Evolutionary conservation across 768 basidiomycete species (phyloP), one percentile per base, ranked within the genome.

Genomic region (Rhodotorula taiwanensis): DNA sequence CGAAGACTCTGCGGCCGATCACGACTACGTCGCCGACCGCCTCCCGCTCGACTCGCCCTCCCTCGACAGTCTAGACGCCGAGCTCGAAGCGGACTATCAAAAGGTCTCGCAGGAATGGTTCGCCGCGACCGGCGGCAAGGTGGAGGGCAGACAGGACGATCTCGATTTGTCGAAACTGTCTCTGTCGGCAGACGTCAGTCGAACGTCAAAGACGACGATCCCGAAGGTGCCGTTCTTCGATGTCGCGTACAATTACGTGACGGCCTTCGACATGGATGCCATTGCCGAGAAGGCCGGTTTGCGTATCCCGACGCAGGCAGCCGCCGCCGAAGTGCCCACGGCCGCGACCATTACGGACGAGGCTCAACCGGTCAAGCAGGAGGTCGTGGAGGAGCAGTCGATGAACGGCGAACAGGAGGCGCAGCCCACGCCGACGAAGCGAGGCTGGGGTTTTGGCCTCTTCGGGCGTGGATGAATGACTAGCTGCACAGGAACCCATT

Each of bases 141-240:
- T 54, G 23, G 58, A n/a, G 20, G 49, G 8, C 10, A 2, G 11
- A 1, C 25, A 14, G n/a, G 47, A 49, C 2, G 56, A 50, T 14
- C 23, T 33, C 33, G 33, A 28, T 23, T 11, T 51, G 9, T 44
- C 43, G 9, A 10, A 16, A 9, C 36, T 39, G 36, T 39, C 36
- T 9, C 36, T 39, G 16, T 39, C 36, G 36, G 36, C 10, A 39
- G 36, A 39, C 36, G 36, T 16, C 36, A 16, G 10, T 10, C 36
- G 10, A 16, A 39, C 36, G 10, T 39, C 36, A 9, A 21, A 28
- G 18, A 79, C 81, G 76, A 88, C 87, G 73, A 82, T 80, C 45
- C 84, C 84, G 72, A 84, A 86, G 78, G 94, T 94, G 73, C 89
- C 90, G 44, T 95, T 97, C 79, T 95, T 93, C 76, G 89, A 95